Conservation (phyloP, 441 rosid species). For the Erodium moschatum region DNA sequence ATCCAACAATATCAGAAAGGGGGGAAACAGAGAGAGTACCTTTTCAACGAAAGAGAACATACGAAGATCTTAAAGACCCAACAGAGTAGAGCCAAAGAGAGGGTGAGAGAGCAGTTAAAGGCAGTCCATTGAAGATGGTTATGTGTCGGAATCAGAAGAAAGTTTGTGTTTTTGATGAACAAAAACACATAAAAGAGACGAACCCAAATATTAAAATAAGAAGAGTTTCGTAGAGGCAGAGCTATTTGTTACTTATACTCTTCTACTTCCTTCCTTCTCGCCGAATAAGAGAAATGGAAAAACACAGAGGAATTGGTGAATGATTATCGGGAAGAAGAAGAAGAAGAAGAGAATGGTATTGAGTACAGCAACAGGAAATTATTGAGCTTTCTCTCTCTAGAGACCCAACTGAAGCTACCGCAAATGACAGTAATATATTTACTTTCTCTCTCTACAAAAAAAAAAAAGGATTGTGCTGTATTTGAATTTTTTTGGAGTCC, state of each 20-base stretch:
- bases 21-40: not conserved
- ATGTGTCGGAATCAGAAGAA: conserved; percentile 9
- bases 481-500: conserved; percentile 2
- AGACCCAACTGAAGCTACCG: too few species aligned
- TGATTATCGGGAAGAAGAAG: not conserved
- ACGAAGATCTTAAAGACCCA: conserved; percentile 4
- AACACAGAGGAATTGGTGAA: too few species aligned
- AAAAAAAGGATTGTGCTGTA: conserved; percentile 7
- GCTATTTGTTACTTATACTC: conserved; percentile 61
- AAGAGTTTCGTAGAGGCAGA: conserved; percentile 37
- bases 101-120: conserved; percentile 3
- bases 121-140: not conserved
- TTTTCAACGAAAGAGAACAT: not conserved
- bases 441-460: conserved; percentile 8
- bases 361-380: not conserved
- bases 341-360: not conserved
- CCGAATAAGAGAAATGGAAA: conserved; percentile 22
- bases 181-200: not conserved
- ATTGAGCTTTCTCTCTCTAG: not conserved
- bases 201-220: not conserved
- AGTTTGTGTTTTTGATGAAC: conserved; percentile 4
- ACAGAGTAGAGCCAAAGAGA: conserved; percentile 5
- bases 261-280: conserved; percentile 52
- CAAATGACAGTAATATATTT: not conserved
- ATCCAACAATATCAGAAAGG: not conserved